A percentile compares a stretch with the other conserved stretches of the same genome.
phyloP scores from a whole-genome alignment of 352 stramenopile species.

The Thalassiosira mediterranea region DNA sequence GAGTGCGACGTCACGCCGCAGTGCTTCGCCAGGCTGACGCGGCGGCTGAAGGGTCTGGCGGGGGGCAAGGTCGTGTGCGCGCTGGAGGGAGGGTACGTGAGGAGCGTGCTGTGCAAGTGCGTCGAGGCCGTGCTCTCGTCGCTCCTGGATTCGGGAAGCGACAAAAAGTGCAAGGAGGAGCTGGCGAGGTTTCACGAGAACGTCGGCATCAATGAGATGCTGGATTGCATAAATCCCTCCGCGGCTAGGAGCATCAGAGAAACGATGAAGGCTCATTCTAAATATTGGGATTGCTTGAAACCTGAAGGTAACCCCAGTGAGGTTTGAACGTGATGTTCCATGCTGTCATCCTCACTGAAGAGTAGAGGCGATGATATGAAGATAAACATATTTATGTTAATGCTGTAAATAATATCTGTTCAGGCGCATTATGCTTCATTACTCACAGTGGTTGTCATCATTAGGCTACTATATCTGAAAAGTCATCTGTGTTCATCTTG shows the following conservation, averaged over 20 bases:
- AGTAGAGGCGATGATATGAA: no score
- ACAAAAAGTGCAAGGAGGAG: conserved; percentile 40
- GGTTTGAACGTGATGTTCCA: no score
- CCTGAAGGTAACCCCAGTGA: no score
- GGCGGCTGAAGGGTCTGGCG: conserved; percentile 46
- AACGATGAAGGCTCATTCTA: conserved; percentile 42
- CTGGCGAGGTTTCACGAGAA: conserved; percentile 35
- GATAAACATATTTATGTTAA: no score
- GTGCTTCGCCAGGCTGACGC: conserved; percentile 55
- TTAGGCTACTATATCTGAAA: no score
- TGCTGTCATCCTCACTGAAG: no score
- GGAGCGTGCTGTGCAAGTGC: conserved; percentile 58
- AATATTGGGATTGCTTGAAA: conserved; percentile 59
- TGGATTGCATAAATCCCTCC: conserved; percentile 42
- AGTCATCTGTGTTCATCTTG: no score
- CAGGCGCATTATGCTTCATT: no score
- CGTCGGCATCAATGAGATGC: conserved; percentile 29
- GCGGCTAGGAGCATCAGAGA: conserved; percentile 54
- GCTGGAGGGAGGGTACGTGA: conserved; percentile 64
- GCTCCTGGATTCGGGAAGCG: conserved; percentile 42
- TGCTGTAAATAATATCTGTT: no score
- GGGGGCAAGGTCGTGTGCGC: conserved; percentile 52
- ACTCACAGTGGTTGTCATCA: no score
- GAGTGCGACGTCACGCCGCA: conserved; percentile 84
- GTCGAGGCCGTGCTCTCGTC: conserved; percentile 45